These are phyloP conservation scores for Passalora sequoiae DNA, from an alignment of 2,329 filamentous ascomycete genomes.

Conservation along the genomic window DNA sequence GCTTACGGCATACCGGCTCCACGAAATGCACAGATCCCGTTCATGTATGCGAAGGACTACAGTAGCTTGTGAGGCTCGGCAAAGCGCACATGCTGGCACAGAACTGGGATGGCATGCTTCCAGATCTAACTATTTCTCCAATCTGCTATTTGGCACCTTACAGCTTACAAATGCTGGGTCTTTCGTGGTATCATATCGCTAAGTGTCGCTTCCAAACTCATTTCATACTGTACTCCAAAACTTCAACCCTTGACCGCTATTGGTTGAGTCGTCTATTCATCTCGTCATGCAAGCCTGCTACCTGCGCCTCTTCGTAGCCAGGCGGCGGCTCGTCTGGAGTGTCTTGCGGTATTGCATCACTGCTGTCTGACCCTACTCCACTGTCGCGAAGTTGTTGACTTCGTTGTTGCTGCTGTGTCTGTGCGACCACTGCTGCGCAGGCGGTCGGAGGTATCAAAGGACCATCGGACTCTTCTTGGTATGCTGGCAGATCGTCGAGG, in stretches of 20 bases:
- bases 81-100: too few relatives aligned
- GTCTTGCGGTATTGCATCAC: conserved; percentile 17
- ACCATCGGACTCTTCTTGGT: conserved; percentile 57
- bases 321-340: conserved; percentile 74
- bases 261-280: conserved; percentile 52
- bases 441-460: conserved; percentile 36
- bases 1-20: too few relatives aligned
- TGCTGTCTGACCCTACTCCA: conserved; percentile 10
- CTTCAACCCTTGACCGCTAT: too few relatives aligned
- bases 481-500: conserved; percentile 81
- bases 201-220: background rate
- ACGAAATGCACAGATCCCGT: too few relatives aligned
- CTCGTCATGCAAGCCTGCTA: conserved; percentile 69
- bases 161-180: background rate
- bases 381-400: conserved; percentile 20
- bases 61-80: too few relatives aligned
- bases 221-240: conserved; percentile 26
- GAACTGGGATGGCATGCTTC: too few relatives aligned
- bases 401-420: conserved; percentile 10
- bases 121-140: too few relatives aligned
- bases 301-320: conserved; percentile 85
- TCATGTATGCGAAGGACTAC: too few relatives aligned
- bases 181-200: conserved; percentile 5
- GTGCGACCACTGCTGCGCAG: conserved; percentile 27
- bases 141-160: too few relatives aligned